Evolutionary conservation across 345 rosid genomes (phyloP), one percentile per base, ranked within the genome.

Genomic region (Leavenworthia alabamica): DNA sequence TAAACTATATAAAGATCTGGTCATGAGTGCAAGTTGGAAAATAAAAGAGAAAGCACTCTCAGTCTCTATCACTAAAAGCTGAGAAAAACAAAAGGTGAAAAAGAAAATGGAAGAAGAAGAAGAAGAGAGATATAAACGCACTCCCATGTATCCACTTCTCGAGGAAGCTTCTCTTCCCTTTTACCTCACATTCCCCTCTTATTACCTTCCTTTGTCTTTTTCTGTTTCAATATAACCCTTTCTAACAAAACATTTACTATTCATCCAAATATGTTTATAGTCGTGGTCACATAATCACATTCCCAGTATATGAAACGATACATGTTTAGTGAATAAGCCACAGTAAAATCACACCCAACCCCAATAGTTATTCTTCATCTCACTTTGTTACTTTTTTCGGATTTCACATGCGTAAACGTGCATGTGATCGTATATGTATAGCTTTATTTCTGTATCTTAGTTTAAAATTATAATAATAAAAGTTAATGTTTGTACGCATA

Each of bases 11-110:
- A 68, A 70, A 73, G 76, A 24, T 51, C 60, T 36, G 69, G 73
- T 52, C 69, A 62, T 62, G 50, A 70, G 72, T 66, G 70, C 85
- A 78, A 82, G 82, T 77, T 85, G 85, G 73, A 80, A 75, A 31
- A 48, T 56, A 71, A 63, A 71, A 70, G 74, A 75, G 82, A 82
- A 80, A 84, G 83, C 80, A 73, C 63, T 61, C 56, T 41, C 66
- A 16, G 12, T 27, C 63, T 3, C 14, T 31, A 39, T 37, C 8
- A 47, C 67, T 14, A 70, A 70, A 70, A 70, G 64, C 74, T 62
- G 68, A 56, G 75, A 42, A 49, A 62, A 71, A 71, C 65, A 71
- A 71, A 71, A 71, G 75, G 65, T 32, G n/a, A 56, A 57, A 71
- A 57, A 39, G 65, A 56, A 47, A 27, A 64, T 31, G 62, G 64